Evolutionary conservation across 352 stramenopile genomes (phyloP).

Genomic region (Globisporangium uncinulatum): DNA sequence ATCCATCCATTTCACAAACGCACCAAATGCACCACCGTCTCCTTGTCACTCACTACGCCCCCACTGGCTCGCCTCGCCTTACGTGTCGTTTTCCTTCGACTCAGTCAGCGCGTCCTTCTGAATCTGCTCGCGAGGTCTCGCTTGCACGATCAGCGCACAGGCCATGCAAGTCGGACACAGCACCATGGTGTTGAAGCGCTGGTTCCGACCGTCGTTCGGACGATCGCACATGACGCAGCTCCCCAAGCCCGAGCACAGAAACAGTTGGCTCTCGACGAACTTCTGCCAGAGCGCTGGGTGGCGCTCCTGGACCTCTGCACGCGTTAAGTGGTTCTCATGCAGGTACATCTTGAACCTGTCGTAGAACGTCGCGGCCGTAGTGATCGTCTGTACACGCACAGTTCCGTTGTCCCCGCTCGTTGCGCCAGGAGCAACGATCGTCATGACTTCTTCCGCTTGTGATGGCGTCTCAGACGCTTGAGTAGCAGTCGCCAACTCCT

Average conservation of each 20-base stretch:
- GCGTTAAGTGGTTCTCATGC: slow-evolving; percentile 20
- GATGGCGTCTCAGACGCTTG: not conserved
- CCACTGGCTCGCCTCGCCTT: not conserved
- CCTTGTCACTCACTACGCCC: too few relatives aligned
- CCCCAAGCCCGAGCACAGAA: slow-evolving; percentile 13
- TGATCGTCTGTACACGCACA: slow-evolving; percentile 2
- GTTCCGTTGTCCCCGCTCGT: not conserved
- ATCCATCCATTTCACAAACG: not conserved
- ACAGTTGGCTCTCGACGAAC: slow-evolving; percentile 28
- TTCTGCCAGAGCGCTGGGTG: slow-evolving; percentile 39
- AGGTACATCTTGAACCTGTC: slow-evolving; percentile 30
- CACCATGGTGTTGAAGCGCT: slow-evolving; percentile 49
- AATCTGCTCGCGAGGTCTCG: not conserved
- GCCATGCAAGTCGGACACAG: slow-evolving; percentile 39
- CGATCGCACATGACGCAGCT: slow-evolving; percentile 33
- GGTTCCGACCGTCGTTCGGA: slow-evolving; percentile 34
- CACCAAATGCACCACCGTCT: too few relatives aligned
- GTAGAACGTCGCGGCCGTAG: slow-evolving; percentile 5
- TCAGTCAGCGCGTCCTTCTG: not conserved
- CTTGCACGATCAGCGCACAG: slow-evolving; percentile 17
- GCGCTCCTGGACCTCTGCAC: slow-evolving; percentile 21
- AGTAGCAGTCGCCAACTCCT: not conserved
- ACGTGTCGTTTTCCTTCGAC: slow-evolving; percentile 6
- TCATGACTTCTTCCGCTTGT: not conserved
- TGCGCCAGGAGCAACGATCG: too few relatives aligned